Evolutionary conservation across 495 filamentous ascomycete genomes (phyloP).

Genomic region (Trichocladium antarcticum): DNA sequence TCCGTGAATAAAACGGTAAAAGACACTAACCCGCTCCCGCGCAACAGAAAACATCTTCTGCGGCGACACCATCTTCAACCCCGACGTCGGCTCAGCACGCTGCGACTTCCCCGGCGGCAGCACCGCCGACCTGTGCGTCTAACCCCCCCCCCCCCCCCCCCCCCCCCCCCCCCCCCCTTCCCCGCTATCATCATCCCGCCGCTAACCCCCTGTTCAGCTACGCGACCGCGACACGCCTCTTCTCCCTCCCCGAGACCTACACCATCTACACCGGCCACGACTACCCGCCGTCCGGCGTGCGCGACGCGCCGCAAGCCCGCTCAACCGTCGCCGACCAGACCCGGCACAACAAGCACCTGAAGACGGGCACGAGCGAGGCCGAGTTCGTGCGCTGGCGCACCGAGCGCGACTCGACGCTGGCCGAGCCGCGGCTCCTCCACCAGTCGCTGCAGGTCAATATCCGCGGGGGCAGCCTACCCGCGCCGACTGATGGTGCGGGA

Average conservation of each 20-base stretch:
- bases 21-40: slow-evolving; percentile 2
- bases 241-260: slow-evolving; percentile 34
- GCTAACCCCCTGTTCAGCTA: slow-evolving; percentile 3
- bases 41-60: slow-evolving; percentile 43
- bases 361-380: slow-evolving; percentile 27
- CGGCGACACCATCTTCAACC: slow-evolving; percentile 51
- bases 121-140: slow-evolving; percentile 33
- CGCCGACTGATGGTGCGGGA: slow-evolving; percentile 8
- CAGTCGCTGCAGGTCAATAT: slow-evolving; percentile 51
- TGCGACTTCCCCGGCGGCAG: slow-evolving; percentile 52
- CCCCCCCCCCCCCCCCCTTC: neutral
- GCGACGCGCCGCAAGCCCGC: slow-evolving; percentile 28
- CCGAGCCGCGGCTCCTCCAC: slow-evolving; percentile 43
- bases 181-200: neutral
- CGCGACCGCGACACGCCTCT: slow-evolving; percentile 35
- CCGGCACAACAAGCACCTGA: slow-evolving; percentile 43
- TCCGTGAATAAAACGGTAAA: no score
- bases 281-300: slow-evolving; percentile 31
- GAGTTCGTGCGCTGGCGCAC: slow-evolving; percentile 41
- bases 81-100: slow-evolving; percentile 47
- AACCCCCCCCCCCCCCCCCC: no score
- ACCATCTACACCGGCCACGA: slow-evolving; percentile 45
- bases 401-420: slow-evolving; percentile 38
- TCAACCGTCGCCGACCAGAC: slow-evolving; percentile 43
- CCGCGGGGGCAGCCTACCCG: slow-evolving; percentile 41